Percentiles rank a stretch among this genome's conserved stretches.
These are phyloP conservation scores for Stagonosporopsis chrysanthemi DNA, from an alignment of 2,329 filamentous ascomycete genomes.

Conservation along the genomic window DNA sequence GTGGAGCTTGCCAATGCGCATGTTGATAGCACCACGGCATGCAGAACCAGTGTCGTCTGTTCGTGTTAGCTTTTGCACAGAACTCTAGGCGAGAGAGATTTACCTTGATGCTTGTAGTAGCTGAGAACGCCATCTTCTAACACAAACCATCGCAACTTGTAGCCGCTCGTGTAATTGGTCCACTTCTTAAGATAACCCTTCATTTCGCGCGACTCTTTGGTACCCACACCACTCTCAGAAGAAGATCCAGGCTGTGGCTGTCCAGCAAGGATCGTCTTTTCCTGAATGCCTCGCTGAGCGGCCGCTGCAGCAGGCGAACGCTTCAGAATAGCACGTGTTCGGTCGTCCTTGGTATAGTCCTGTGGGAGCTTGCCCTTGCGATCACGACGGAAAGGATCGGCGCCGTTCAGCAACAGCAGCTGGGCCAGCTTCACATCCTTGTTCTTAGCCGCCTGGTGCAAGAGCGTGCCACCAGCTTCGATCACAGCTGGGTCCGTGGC, in stretches of 20 bases:
- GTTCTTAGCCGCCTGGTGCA: slow-evolving; percentile 91
- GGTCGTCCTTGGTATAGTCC: slow-evolving; percentile 94
- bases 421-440: slow-evolving; percentile 89
- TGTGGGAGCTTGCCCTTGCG: slow-evolving; percentile 95
- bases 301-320: slow-evolving; percentile 92
- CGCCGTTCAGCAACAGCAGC: slow-evolving; percentile 88
- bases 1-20: slow-evolving; percentile 91
- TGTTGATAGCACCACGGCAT: slow-evolving; percentile 97
- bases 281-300: slow-evolving; percentile 93
- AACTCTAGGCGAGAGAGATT: neutral
- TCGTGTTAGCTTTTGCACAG: slow-evolving; percentile 15
- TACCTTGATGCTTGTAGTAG: slow-evolving; percentile 95
- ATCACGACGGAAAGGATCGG: slow-evolving; percentile 93
- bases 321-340: slow-evolving; percentile 86
- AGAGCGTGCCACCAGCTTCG: slow-evolving; percentile 85
- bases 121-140: slow-evolving; percentile 96
- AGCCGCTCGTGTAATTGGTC: slow-evolving; percentile 98
- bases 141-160: slow-evolving; percentile 97
- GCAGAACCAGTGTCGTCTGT: slow-evolving; percentile 90
- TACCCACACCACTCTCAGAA: slow-evolving; percentile 66
- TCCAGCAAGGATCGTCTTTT: slow-evolving; percentile 92
- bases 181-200: slow-evolving; percentile 99
- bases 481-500: slow-evolving; percentile 79
- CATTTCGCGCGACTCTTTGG: slow-evolving; percentile 93
- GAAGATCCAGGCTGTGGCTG: slow-evolving; percentile 66